Percentiles rank a stretch among this genome's conserved stretches.
phyloP scores from a whole-genome alignment of 306 rosid species.

The Mimosa pudica region DNA sequence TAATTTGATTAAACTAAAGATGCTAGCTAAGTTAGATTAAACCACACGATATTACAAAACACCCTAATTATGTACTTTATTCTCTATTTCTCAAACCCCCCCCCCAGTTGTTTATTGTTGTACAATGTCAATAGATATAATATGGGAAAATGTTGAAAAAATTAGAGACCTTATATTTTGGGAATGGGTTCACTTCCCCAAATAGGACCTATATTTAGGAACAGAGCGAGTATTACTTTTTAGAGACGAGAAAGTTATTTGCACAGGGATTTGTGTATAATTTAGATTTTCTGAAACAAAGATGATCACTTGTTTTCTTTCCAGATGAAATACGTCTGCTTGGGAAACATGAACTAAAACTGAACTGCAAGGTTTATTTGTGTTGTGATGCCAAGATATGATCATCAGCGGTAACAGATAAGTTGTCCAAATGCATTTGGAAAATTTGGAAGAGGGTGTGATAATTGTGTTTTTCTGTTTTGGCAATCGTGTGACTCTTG shows the following conservation, averaged over 20 bases:
- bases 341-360: constrained; percentile 78
- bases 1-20: no score
- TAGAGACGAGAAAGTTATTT: neutral
- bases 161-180: no score
- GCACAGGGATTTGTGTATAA: neutral
- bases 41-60: no score
- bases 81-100: no score
- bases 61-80: no score
- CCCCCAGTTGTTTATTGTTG: no score
- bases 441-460: constrained; percentile 28
- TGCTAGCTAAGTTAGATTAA: no score
- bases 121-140: no score
- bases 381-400: neutral
- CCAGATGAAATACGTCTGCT: constrained; percentile 86
- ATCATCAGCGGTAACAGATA: neutral
- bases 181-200: no score
- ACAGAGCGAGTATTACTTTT: no score
- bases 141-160: no score
- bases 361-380: constrained; percentile 42
- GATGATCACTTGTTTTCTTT: constrained; percentile 15
- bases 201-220: no score
- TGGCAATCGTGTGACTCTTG: constrained; percentile 3
- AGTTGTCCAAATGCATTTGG: constrained; percentile 9
- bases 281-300: neutral
- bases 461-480: neutral